Evolutionary conservation across 768 basidiomycete genomes (phyloP).

Genomic region (Panus rudis): DNA sequence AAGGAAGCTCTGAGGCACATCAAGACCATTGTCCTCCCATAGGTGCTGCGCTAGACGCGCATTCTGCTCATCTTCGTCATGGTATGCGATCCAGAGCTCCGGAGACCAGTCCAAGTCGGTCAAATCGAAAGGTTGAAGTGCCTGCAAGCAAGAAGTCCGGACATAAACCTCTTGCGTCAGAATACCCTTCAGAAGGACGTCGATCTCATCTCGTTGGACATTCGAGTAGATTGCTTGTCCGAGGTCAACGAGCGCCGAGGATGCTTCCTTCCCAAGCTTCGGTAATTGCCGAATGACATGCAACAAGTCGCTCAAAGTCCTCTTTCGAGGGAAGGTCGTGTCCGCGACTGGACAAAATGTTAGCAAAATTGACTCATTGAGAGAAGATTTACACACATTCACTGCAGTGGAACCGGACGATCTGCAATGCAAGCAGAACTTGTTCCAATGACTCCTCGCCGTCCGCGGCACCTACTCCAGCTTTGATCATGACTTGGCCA

Average conservation of each 20-base stretch:
- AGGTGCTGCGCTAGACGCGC: constrained; percentile 68
- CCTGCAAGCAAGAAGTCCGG: constrained; percentile 82
- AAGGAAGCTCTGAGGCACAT: constrained; percentile 67
- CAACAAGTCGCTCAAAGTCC: constrained; percentile 62
- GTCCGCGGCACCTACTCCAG: constrained; percentile 59
- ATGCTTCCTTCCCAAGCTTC: constrained; percentile 75
- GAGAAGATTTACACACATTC: constrained; percentile 48
- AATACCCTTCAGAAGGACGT: constrained; percentile 63
- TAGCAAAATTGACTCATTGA: neutral
- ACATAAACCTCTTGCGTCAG: constrained; percentile 84
- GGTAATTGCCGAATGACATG: constrained; percentile 72
- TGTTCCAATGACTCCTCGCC: constrained; percentile 79
- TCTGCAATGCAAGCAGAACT: constrained; percentile 61
- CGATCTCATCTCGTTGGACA: constrained; percentile 56
- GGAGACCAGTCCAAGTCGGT: constrained; percentile 93
- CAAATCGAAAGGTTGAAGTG: constrained; percentile 91
- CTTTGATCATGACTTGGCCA: constrained; percentile 54
- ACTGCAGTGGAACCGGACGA: constrained; percentile 63
- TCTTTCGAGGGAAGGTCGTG: constrained; percentile 63
- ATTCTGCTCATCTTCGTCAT: constrained; percentile 89
- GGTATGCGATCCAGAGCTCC: constrained; percentile 79
- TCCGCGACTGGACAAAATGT: constrained; percentile 50
- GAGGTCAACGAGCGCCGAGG: constrained; percentile 71
- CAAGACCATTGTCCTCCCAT: constrained; percentile 96
- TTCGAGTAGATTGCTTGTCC: constrained; percentile 70